Evolutionary conservation across 495 filamentous ascomycete species (phyloP).

Genomic region (Bacidia rubella): DNA sequence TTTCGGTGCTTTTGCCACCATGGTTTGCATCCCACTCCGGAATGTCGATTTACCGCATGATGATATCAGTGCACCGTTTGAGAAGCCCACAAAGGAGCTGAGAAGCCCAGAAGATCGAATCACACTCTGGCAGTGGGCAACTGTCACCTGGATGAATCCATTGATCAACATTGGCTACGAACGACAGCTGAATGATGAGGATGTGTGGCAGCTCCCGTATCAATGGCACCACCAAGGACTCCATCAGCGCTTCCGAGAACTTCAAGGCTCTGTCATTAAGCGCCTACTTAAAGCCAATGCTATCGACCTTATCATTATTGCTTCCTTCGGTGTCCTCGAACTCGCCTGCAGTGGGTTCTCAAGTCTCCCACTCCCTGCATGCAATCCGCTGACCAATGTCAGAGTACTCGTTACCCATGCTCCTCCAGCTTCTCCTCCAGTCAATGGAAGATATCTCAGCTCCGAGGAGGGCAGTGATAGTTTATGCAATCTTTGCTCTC

Average conservation of each 20-base stretch:
- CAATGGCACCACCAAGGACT: conserved; percentile 64
- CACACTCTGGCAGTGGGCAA: conserved; percentile 67
- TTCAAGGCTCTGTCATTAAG: conserved; percentile 55
- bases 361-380: too few species aligned
- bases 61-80: conserved; percentile 47
- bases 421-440: conserved; percentile 57
- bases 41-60: conserved; percentile 41
- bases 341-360: conserved; percentile 18
- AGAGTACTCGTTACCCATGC: conserved; percentile 48
- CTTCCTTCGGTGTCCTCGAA: conserved; percentile 45
- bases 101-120: conserved; percentile 76
- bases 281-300: conserved; percentile 62
- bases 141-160: conserved; percentile 69
- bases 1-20: conserved; percentile 32
- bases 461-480: conserved; percentile 42
- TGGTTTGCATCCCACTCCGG: conserved; percentile 61
- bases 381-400: neutral
- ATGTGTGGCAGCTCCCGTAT: conserved; percentile 63
- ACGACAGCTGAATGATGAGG: conserved; percentile 54
- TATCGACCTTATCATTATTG: conserved; percentile 57
- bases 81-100: conserved; percentile 40
- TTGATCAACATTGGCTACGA: conserved; percentile 49
- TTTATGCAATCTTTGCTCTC: conserved; percentile 51
- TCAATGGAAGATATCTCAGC: conserved; percentile 44
- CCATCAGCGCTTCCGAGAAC: conserved; percentile 55